Evolutionary conservation across 305 asterid genomes (phyloP).

Genomic region (Striga hermonthica): DNA sequence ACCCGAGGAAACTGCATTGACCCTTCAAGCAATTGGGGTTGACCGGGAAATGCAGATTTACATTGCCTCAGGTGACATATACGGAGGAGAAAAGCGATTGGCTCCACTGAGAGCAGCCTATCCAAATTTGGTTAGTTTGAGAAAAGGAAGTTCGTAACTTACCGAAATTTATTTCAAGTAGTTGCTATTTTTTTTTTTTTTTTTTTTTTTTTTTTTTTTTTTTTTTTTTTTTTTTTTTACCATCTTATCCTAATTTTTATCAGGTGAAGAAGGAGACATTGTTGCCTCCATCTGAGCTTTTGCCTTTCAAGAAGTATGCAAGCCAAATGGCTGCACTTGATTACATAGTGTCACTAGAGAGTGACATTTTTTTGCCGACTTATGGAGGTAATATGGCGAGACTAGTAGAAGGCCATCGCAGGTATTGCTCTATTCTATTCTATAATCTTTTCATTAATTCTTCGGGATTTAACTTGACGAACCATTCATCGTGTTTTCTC

Average conservation of each 20-base stretch:
- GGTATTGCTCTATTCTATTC: conserved; percentile 33
- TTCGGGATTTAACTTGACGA: too few species aligned
- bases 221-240: too few species aligned
- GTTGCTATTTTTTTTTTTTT: too few species aligned
- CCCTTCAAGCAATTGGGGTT: conserved; percentile 63
- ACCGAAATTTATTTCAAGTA: too few species aligned
- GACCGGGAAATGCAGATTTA: conserved; percentile 63
- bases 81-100: conserved; percentile 66
- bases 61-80: conserved; percentile 86
- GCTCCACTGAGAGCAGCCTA: conserved; percentile 53
- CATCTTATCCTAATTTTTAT: conserved; percentile 2
- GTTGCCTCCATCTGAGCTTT: conserved; percentile 62
- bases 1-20: conserved; percentile 81
- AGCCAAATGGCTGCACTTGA: conserved; percentile 89
- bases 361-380: conserved; percentile 77
- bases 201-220: too few species aligned
- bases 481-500: too few species aligned
- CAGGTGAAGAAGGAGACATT: conserved; percentile 81
- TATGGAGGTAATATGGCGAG: conserved; percentile 91
- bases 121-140: conserved; percentile 67
- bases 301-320: conserved; percentile 70
- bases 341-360: conserved; percentile 77
- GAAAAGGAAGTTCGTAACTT: too few species aligned
- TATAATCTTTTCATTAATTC: too few species aligned
- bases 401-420: conserved; percentile 90